Conservation (phyloP, 768 basidiomycete genomes). For the Serendipita vermifera region DNA sequence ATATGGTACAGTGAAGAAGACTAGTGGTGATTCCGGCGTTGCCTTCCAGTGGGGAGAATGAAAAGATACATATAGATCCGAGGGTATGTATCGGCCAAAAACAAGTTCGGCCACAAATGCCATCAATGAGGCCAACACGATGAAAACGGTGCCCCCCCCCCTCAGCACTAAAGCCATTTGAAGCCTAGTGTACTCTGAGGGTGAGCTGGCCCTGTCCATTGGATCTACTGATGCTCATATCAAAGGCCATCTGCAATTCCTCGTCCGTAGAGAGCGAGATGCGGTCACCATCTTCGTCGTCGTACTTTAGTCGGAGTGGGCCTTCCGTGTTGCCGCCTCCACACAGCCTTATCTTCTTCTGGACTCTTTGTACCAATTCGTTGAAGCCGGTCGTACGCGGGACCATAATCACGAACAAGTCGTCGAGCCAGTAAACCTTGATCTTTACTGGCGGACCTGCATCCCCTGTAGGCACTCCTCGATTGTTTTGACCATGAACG, state of each 20-base stretch:
- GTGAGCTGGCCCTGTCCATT: slow-evolving; percentile 18
- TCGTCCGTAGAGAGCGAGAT: slow-evolving; percentile 80
- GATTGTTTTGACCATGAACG: background rate
- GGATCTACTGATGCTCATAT: slow-evolving; percentile 54
- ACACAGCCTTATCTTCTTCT: slow-evolving; percentile 85
- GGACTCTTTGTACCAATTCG: slow-evolving; percentile 80
- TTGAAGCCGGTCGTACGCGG: slow-evolving; percentile 62
- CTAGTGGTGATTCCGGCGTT: too few relatives aligned
- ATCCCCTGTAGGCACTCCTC: background rate
- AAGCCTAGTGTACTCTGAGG: background rate
- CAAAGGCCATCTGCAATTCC: slow-evolving; percentile 90
- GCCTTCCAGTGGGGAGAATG: too few relatives aligned
- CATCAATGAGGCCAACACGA: too few relatives aligned
- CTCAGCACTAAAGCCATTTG: too few relatives aligned
- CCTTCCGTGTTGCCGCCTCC: slow-evolving; percentile 67
- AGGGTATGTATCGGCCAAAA: too few relatives aligned
- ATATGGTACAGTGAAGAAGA: too few relatives aligned
- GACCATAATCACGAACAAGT: slow-evolving; percentile 90
- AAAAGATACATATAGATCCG: too few relatives aligned
- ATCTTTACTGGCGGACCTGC: slow-evolving; percentile 54
- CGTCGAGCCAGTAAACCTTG: slow-evolving; percentile 89
- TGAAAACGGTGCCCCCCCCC: too few relatives aligned
- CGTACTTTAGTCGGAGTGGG: slow-evolving; percentile 77
- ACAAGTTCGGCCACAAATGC: too few relatives aligned
- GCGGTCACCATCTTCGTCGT: slow-evolving; percentile 87